A percentile compares a stretch with the other conserved stretches of the same genome.
phyloP scores from a whole-genome alignment of 169 alveolate genomes.

The Plasmodium berghei region DNA sequence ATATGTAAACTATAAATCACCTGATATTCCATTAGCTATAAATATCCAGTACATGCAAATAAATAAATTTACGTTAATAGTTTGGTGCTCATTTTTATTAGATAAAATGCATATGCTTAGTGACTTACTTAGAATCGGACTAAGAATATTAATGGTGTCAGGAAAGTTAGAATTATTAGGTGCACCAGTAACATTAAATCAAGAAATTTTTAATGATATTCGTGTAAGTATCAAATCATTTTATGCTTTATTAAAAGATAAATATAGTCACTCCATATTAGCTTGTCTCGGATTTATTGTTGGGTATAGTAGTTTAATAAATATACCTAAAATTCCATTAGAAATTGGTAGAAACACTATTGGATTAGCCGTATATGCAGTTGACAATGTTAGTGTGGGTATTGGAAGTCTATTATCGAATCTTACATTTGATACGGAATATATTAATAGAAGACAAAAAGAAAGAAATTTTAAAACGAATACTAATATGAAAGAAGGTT shows the following conservation, averaged over 20 bases:
- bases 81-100: conserved; percentile 89
- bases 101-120: conserved; percentile 89
- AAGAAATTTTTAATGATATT: conserved; percentile 83
- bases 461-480: conserved; percentile 77
- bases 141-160: conserved; percentile 84
- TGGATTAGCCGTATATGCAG: conserved; percentile 91
- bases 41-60: conserved; percentile 84
- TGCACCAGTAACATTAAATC: conserved; percentile 88
- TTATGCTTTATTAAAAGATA: conserved; percentile 86
- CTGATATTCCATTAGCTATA: conserved; percentile 85
- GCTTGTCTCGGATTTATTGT: conserved; percentile 87
- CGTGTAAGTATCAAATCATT: conserved; percentile 87
- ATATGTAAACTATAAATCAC: conserved; percentile 78
- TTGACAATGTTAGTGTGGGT: conserved; percentile 90
- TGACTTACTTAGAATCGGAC: conserved; percentile 88
- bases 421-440: conserved; percentile 92
- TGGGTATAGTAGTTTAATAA: conserved; percentile 91
- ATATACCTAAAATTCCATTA: conserved; percentile 91
- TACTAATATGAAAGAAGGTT: conserved; percentile 89
- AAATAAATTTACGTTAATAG: conserved; percentile 82
- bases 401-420: conserved; percentile 88
- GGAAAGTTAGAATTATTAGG: conserved; percentile 86
- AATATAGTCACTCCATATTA: conserved; percentile 85
- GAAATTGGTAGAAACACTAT: conserved; percentile 90
- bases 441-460: conserved; percentile 90